Evolutionary conservation across 1,139 yeast species (phyloP).

Genomic region (Magnusiomyces tetraspermus): DNA sequence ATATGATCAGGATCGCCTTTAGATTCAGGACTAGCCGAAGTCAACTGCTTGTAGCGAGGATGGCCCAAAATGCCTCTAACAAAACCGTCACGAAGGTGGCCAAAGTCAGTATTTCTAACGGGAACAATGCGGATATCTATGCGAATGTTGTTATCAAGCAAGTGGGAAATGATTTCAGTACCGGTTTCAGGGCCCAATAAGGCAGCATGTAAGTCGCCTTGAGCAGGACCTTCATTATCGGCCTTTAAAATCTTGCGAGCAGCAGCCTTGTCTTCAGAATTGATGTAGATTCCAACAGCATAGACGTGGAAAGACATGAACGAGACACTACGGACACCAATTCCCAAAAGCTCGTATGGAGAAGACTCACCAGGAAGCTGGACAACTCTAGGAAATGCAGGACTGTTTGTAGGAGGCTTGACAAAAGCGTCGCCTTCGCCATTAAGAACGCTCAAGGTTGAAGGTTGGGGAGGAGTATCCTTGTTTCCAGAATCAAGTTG

Average conservation of each 20-base stretch:
- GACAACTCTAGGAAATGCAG: conserved; percentile 13
- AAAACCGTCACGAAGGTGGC: conserved; percentile 82
- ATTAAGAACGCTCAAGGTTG: conserved; percentile 4
- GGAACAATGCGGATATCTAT: conserved; percentile 74
- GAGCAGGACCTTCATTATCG: neutral
- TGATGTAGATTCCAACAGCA: conserved; percentile 72
- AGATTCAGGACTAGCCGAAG: conserved; percentile 14
- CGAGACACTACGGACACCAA: conserved; percentile 76
- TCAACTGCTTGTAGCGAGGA: conserved; percentile 37
- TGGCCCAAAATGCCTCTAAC: conserved; percentile 63
- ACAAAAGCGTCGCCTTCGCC: conserved; percentile 10
- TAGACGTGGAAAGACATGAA: conserved; percentile 78
- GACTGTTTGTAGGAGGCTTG: conserved; percentile 14
- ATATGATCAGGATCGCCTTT: conserved; percentile 2
- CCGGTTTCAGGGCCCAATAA: conserved; percentile 51
- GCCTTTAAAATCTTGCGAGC: conserved; percentile 28
- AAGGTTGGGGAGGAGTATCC: neutral
- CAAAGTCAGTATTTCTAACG: conserved; percentile 78
- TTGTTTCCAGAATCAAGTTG: neutral
- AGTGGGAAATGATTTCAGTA: conserved; percentile 42
- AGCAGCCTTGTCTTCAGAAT: conserved; percentile 44
- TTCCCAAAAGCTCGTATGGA: conserved; percentile 53
- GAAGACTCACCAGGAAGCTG: conserved; percentile 12
- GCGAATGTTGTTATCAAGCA: conserved; percentile 52
- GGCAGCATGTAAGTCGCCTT: conserved; percentile 42